Evolutionary conservation across 495 filamentous ascomycete species (phyloP), one percentile per base, ranked within the genome.

Genomic region (Diplogelasinospora grovesii): DNA sequence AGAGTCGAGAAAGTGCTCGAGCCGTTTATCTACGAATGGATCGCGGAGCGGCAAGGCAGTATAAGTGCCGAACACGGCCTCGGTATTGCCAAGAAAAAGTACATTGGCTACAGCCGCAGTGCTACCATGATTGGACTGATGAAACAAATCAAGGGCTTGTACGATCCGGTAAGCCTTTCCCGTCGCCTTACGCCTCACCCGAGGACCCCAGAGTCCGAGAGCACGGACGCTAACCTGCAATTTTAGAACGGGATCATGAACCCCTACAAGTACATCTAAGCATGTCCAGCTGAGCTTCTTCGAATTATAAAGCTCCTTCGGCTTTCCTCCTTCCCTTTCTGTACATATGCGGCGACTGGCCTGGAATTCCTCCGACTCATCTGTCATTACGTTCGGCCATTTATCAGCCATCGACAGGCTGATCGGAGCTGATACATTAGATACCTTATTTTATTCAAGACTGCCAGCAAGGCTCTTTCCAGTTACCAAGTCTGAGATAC

Each of bases 21-120:
- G 66, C 92, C 92, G 3, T 98, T 83, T 67, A 83, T 98, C 21
- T 98, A 95, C 55, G 89, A 97, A 62, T 97, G 92, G 92, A 90
- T 98, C 43, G 71, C 77, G 41, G 75, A 84, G 63, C 71, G 82
- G 25, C 82, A 83, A 39, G 92, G 92, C 43, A 93, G 86, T 62
- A 93, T 98, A 59, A 94, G 86, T 54, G 92, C 92, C 21, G 92
- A 98, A 61, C 92, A 98, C 65, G 92, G 92, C 6, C 66, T 98
- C 22, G 92, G 92, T 5, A 56, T 98, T 49, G 87, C 89, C 26
- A 98, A 98, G 81, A 93, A 89, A 66, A 79, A 83, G 31, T 97
- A 78, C 59, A 89, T 97, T 53, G 83, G 85, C 10, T 97, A 96
- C 65, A 94, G 87, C 60, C 75, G 92, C 51, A 89, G 79, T 40